phyloP scores from a whole-genome alignment of 139 green algal genomes.

The Mychonastes homosphaera region DNA sequence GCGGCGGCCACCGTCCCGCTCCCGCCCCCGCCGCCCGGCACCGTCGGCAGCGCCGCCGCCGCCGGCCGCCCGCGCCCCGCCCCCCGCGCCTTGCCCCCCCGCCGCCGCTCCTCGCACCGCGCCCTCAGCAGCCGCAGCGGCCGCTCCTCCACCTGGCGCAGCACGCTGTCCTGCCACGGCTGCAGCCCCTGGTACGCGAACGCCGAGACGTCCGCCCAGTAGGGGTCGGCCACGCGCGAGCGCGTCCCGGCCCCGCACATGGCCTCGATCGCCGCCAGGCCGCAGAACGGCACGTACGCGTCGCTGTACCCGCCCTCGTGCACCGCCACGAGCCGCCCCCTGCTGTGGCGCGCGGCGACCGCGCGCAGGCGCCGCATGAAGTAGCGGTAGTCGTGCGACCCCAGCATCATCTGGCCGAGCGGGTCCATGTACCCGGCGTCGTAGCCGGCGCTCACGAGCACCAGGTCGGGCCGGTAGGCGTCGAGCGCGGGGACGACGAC shows the following conservation, averaged over 20 bases:
- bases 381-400: constrained; percentile 33
- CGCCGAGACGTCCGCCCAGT: constrained; percentile 11
- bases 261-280: constrained; percentile 27
- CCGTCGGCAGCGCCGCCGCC: background rate
- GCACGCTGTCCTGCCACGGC: constrained; percentile 16
- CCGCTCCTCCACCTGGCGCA: background rate
- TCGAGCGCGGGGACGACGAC: constrained; percentile 43
- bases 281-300: constrained; percentile 38
- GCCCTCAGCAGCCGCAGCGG: background rate
- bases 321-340: constrained; percentile 9
- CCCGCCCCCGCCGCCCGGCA: background rate
- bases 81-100: background rate
- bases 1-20: background rate
- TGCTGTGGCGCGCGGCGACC: background rate
- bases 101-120: background rate
- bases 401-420: constrained; percentile 34
- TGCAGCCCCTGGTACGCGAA: constrained; percentile 23
- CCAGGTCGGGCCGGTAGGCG: constrained; percentile 48
- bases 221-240: constrained; percentile 12
- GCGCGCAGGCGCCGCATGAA: background rate
- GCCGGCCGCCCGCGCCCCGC: constrained; percentile 7
- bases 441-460: constrained; percentile 45
- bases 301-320: constrained; percentile 29
- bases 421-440: constrained; percentile 43
- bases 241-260: constrained; percentile 13